phyloP scores from a whole-genome alignment of 2,329 filamentous ascomycete genomes.

The Ophiocordyceps polyrhachis-furcata region DNA sequence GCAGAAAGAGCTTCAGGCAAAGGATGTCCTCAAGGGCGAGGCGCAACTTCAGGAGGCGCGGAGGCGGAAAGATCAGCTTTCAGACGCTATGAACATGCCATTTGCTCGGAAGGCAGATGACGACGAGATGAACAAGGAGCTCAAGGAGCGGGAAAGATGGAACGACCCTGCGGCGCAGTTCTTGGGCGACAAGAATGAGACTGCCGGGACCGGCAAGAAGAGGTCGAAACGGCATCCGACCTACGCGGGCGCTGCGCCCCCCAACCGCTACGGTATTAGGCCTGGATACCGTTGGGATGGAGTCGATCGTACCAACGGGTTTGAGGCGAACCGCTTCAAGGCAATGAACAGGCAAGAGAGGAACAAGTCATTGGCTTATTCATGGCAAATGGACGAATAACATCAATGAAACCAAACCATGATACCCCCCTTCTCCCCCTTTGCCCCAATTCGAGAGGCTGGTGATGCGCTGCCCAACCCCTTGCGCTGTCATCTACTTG shows the following conservation, averaged over 20 bases:
- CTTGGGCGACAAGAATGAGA: conserved; percentile 30
- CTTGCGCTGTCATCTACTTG: not conserved
- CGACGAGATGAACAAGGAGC: conserved; percentile 62
- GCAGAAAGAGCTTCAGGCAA: conserved; percentile 48
- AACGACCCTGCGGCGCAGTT: conserved; percentile 86
- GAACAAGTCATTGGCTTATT: conserved; percentile 66
- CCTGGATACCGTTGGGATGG: conserved; percentile 95
- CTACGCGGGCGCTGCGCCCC: conserved; percentile 64
- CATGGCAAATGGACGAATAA: conserved; percentile 92
- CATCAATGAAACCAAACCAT: conserved; percentile 4
- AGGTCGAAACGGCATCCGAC: conserved; percentile 34
- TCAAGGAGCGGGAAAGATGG: conserved; percentile 65
- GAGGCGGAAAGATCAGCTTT: conserved; percentile 45
- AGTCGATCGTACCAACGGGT: conserved; percentile 83
- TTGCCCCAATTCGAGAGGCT: conserved; percentile 5
- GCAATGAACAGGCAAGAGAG: conserved; percentile 62
- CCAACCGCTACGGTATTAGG: conserved; percentile 84
- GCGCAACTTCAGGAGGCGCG: conserved; percentile 57
- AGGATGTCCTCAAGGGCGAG: conserved; percentile 62
- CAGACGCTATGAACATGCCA: conserved; percentile 67
- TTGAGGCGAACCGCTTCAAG: conserved; percentile 84
- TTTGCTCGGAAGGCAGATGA: conserved; percentile 73
- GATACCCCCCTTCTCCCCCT: conserved; percentile 1
- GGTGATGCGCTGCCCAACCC: conserved; percentile 1
- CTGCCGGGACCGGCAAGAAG: conserved; percentile 12